Base-by-base conservation (phyloP, 1,139 yeast genomes). In the Saccharomyces hybrid region DNA sequence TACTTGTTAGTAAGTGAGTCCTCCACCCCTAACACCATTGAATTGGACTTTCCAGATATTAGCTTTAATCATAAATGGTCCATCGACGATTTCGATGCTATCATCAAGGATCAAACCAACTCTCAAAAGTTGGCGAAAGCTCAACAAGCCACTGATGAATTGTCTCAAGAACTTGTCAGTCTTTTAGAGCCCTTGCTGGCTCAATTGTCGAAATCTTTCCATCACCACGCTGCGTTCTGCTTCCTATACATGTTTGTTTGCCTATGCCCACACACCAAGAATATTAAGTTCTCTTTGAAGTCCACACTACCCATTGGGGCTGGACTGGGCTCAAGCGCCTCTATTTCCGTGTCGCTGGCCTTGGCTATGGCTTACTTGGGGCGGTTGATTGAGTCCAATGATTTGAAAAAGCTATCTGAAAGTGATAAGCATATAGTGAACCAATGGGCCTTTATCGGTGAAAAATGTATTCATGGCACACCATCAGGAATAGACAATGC, bases 401-500 rank as follows among this genome's bases (percentile, higher is more conserved):
- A 32, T 13, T 32, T 32, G 14, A 62, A 67, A 46, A 61, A 56
- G 50, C 58, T 69, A 11, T 59, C 71, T 5, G 66, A 70, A 41
- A 78, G 67, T 4, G 84, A 81, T 53, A 78, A 86, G 47, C 76
- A 78, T 8, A 79, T 83, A 61, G 83, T 93, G 57, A 93, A 93
- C 63, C 72, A 77, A 6, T 91, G 97, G 97, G 85, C 98, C 0
- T 85, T 86, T 60, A 77, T 91, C 74, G 98, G 98, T 44, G 99
- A 93, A 70, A 86, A 86, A 65, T 89, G 97, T 69, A 88, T 90
- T 65, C 98, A 93, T 68, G 99, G 99, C 0, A 91, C 88, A 62
- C 99, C 99, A 8, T 86, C 95, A 23, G 99, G 99, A 14, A 90
- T 93, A 54, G 99, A 93, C 69, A 93, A 93, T 66, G 91, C 97